Base-by-base conservation (phyloP, 2,329 filamentous ascomycete genomes). In the Sporothrix protearum region DNA sequence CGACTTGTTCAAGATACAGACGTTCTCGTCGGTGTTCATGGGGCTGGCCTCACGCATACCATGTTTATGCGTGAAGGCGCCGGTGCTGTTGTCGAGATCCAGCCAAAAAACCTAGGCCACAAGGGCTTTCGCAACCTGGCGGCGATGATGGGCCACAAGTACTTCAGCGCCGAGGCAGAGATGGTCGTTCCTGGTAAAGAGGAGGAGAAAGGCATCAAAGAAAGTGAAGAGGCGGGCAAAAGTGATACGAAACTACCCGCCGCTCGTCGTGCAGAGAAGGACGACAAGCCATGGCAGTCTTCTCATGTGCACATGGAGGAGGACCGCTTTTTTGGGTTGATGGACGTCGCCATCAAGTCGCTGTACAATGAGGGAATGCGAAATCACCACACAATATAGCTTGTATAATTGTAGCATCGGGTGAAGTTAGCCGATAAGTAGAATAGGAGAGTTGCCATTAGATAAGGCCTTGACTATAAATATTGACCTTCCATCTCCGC, bases 101-200 rank as follows among this genome's bases (percentile, higher is more conserved):
- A 81, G 45, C 83, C 83, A 1, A 73, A 74, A 1, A 76, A 75
- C 0, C 73, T 78, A 19, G 76, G 80, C 71, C 77, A 82, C 73
- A 78, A 78, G 69, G 81, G 80, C 0, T 85, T 83, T 72, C 78
- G 80, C n/a, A 83, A 84, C 74, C 72, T 84, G 2, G 82, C 82
- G 2, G 76, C 75, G 30, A 78, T 83, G 76, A 74, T 76, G 10
- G 80, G 80, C 0, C 77, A 80, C 16, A 73, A 71, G 6, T 84
- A 83, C 76, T 82, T 82, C 63, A 77, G 77, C 45, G 76, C 78
- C 3, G 80, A 83, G 73, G 79, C 64, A 2, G 28, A 57, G 28
- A 73, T 73, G 12, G 72, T 73, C 3, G 39, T 10, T 1, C 68
- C 49, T 0, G 72, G 47, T 0, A 61, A 70, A 39, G 69, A 59